These are phyloP conservation scores for Phytophthora sansomeana DNA, from an alignment of 352 stramenopile species.

Conservation along the genomic window DNA sequence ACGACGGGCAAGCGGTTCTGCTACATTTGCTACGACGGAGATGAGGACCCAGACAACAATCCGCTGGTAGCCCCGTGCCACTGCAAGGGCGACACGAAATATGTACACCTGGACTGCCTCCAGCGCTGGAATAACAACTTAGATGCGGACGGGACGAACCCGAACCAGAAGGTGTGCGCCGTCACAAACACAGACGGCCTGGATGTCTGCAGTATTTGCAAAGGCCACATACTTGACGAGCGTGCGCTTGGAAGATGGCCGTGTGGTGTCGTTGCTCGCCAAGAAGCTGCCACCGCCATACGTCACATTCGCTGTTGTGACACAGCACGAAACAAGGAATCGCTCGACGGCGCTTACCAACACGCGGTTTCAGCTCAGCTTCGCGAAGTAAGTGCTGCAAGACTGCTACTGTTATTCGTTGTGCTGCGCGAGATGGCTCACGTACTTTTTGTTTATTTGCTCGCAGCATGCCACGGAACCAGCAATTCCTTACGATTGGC, in stretches of 20 bases:
- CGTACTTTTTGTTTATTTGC: background rate
- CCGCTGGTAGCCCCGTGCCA: slow-evolving; percentile 91
- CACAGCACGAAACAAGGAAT: slow-evolving; percentile 88
- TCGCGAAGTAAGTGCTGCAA: slow-evolving; percentile 76
- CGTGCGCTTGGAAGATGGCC: slow-evolving; percentile 87
- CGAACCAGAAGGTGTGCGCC: slow-evolving; percentile 90
- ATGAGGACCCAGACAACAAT: slow-evolving; percentile 87
- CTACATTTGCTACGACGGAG: slow-evolving; percentile 95
- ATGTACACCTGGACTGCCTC: slow-evolving; percentile 92
- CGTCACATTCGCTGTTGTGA: slow-evolving; percentile 93
- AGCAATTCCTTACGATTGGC: slow-evolving; percentile 81
- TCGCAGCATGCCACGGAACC: slow-evolving; percentile 64
- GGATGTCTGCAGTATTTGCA: slow-evolving; percentile 93
- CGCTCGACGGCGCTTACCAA: slow-evolving; percentile 88
- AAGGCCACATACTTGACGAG: slow-evolving; percentile 92
- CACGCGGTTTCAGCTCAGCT: slow-evolving; percentile 93
- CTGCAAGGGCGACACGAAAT: slow-evolving; percentile 94
- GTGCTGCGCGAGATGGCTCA: slow-evolving; percentile 11
- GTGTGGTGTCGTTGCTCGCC: slow-evolving; percentile 85
- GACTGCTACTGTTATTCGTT: background rate
- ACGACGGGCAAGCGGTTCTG: slow-evolving; percentile 76
- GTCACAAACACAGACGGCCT: slow-evolving; percentile 91
- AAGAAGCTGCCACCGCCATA: slow-evolving; percentile 90
- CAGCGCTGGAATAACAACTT: slow-evolving; percentile 94
- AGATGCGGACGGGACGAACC: slow-evolving; percentile 76